Evolutionary conservation across 768 basidiomycete genomes (phyloP).

Genomic region (Mycena floridula): DNA sequence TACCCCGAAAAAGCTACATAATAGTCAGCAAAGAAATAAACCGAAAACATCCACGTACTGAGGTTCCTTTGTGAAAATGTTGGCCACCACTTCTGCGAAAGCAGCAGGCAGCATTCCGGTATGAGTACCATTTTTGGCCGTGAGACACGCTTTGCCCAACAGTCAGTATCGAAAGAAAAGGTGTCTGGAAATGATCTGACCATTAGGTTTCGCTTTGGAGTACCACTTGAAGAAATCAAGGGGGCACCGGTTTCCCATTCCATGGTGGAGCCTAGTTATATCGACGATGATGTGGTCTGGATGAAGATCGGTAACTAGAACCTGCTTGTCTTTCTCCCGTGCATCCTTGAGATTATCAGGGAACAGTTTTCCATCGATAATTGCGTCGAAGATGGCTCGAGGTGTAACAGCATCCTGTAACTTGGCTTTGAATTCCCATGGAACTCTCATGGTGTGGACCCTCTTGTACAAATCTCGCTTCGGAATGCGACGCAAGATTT

Average conservation of each 20-base stretch:
- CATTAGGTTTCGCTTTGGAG: slow-evolving; percentile 52
- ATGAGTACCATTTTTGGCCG: slow-evolving; percentile 49
- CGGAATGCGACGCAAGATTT: slow-evolving; percentile 56
- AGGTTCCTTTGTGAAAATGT: slow-evolving; percentile 64
- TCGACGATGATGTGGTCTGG: slow-evolving; percentile 58
- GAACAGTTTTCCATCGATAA: slow-evolving; percentile 19
- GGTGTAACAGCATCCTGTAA: slow-evolving; percentile 36
- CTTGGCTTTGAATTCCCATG: slow-evolving; percentile 29
- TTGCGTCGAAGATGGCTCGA: slow-evolving; percentile 36
- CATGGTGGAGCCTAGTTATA: slow-evolving; percentile 65
- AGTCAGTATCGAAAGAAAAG: not conserved
- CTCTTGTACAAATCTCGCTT: slow-evolving; percentile 61
- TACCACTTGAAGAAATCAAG: slow-evolving; percentile 69
- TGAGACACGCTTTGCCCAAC: slow-evolving; percentile 31
- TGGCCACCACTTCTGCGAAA: slow-evolving; percentile 68
- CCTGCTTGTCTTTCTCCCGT: slow-evolving; percentile 7
- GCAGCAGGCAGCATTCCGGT: slow-evolving; percentile 56
- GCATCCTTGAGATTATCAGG: slow-evolving; percentile 6
- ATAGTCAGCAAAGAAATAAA: not conserved
- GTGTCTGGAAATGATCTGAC: slow-evolving; percentile 28
- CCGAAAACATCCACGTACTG: slow-evolving; percentile 19
- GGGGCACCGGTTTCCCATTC: slow-evolving; percentile 67
- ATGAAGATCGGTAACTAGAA: slow-evolving; percentile 27
- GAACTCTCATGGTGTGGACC: slow-evolving; percentile 57
- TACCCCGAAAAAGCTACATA: slow-evolving; percentile 43